Evolutionary conservation across 768 basidiomycete species (phyloP), one percentile per base, ranked within the genome.

Genomic region (Lentinula detonsa): DNA sequence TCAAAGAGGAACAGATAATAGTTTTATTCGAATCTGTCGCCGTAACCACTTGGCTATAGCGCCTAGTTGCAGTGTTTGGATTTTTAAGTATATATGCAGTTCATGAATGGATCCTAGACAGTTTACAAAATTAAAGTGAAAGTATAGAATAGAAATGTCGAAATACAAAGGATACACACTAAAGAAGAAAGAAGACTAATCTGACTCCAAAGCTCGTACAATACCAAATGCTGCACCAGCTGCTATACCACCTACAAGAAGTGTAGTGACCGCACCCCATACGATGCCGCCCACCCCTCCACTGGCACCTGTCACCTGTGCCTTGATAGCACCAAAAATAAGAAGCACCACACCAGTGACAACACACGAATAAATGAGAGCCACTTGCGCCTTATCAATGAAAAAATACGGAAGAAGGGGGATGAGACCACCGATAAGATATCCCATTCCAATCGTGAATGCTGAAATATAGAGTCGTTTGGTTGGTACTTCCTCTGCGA

Each of bases 351-450:
- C 66, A 3, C 92, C 92, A 5, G 96, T 99, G 59, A 97, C 72
- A 62, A 93, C 69, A 64, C 80, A 89, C 0, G 91, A 92, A 66
- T 85, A 91, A 49, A 91, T 74, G 51, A 93, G 77, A 46, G 88
- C 82, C 28, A 84, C 71, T 39, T 85, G 81, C 8, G 93, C 94
- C 11, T 73, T 73, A 3, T 84, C 72, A 65, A 95, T 84, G 77
- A 94, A 93, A 77, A 98, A 95, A 75, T 97, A 96, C 9, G 94
- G 94, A 9, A 95, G 66, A 39, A 99, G 82, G 0, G 97, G 97
- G 67, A 98, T 91, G 59, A 95, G 79, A 34, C 97, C 97, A 49
- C 97, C 97, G 59, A 96, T 57, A 63, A 95, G 87, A 76, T 98
- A 96, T 11, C 94, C 93, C 69, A 93, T 81, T 63, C 96, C 97